A percentile compares a stretch with the other conserved stretches of the same genome.
Conservation (phyloP, 164 flowering plant species). For the Macadamia tetraphylla region DNA sequence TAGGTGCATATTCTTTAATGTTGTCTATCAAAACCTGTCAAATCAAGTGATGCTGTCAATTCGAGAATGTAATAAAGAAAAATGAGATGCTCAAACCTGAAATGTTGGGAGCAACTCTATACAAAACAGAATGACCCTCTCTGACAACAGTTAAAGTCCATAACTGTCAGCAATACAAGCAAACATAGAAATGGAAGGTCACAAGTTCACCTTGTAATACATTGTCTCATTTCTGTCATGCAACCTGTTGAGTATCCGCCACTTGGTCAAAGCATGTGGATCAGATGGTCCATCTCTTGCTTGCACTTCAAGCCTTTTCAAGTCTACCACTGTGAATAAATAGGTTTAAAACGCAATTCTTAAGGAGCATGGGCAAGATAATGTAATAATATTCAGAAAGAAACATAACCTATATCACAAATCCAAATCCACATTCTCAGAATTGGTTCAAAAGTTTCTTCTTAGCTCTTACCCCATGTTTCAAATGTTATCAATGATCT, state of each 20-base stretch:
- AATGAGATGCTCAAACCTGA: too few relatives aligned
- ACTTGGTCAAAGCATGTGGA: constrained; percentile 80
- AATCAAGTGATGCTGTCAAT: neutral
- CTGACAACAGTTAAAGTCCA: neutral
- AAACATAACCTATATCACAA: neutral
- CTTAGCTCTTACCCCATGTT: too few relatives aligned
- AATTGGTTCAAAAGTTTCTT: too few relatives aligned
- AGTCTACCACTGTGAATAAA: constrained; percentile 61
- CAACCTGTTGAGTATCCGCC: constrained; percentile 93
- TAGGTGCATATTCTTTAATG: constrained; percentile 94
- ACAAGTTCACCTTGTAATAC: constrained; percentile 72
- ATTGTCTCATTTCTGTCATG: constrained; percentile 99
- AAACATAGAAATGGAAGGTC: neutral
- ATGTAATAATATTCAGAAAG: neutral
- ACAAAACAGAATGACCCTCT: neutral
- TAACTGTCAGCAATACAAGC: neutral
- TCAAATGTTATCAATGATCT: too few relatives aligned
- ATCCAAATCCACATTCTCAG: too few relatives aligned
- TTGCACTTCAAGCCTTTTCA: constrained; percentile 80
- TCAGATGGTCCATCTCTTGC: constrained; percentile 97
- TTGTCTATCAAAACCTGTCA: constrained; percentile 83
- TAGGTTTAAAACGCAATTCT: constrained; percentile 9
- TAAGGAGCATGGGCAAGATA: neutral
- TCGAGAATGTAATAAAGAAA: neutral
- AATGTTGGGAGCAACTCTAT: neutral